A percentile compares a stretch with the other conserved stretches of the same genome.
phyloP scores from a whole-genome alignment of 495 filamentous ascomycete genomes.

The Pyrenula aspistea region DNA sequence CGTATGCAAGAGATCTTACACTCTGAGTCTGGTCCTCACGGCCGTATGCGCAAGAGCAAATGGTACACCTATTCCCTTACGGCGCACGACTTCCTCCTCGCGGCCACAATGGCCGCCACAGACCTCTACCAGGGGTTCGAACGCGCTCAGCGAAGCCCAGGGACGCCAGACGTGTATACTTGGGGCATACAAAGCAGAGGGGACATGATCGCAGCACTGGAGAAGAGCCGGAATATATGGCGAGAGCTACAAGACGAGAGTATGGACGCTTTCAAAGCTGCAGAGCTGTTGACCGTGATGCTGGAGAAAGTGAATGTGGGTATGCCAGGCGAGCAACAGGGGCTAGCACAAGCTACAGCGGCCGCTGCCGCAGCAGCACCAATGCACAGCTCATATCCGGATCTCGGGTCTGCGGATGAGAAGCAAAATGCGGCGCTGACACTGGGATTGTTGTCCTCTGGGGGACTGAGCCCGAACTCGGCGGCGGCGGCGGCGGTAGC shows the following conservation, averaged over 20 bases:
- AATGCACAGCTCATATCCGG: conserved; percentile 3
- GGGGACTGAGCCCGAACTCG: conserved; percentile 53
- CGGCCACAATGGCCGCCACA: conserved; percentile 78
- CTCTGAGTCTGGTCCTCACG: conserved; percentile 56
- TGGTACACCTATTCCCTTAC: conserved; percentile 68
- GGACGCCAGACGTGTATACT: conserved; percentile 37
- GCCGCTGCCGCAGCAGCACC: conserved; percentile 2
- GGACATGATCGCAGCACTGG: conserved; percentile 64
- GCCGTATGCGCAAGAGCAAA: conserved; percentile 58
- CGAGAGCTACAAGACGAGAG: conserved; percentile 57
- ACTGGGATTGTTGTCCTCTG: conserved; percentile 62
- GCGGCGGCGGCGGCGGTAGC: conserved; percentile 21
- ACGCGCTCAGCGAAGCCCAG: conserved; percentile 17
- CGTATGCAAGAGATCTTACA: conserved; percentile 65
- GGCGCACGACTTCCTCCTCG: conserved; percentile 75
- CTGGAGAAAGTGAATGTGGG: conserved; percentile 53
- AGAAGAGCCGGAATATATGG: conserved; percentile 68
- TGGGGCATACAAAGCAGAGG: conserved; percentile 60
- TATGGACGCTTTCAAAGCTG: conserved; percentile 84
- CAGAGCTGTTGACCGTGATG: conserved; percentile 66
- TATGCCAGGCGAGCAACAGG: conserved; percentile 8
- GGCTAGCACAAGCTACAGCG: conserved; percentile 6
- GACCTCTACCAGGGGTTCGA: conserved; percentile 46
- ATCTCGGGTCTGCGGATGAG: conserved; percentile 21
- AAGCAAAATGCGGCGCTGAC: conserved; percentile 66